Conservation (phyloP, 345 rosid genomes). For the Mangifera indica region DNA sequence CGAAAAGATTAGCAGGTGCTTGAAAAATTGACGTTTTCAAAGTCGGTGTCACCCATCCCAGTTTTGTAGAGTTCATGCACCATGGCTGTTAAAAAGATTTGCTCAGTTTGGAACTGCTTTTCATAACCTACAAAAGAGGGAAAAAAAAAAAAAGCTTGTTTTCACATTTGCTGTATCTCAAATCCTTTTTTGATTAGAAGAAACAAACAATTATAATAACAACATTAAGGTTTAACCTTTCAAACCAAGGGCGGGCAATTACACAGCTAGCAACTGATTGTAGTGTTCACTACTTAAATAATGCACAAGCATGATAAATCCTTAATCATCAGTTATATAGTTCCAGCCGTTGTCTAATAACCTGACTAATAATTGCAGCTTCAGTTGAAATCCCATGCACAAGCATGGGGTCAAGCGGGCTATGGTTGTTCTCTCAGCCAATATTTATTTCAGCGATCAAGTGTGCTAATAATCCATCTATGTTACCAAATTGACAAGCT, state of each 20-base stretch:
- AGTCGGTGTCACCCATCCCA: slow-evolving; percentile 84
- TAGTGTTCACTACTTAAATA: background rate
- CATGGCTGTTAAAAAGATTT: slow-evolving; percentile 93
- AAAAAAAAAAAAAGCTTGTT: background rate
- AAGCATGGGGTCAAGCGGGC: background rate
- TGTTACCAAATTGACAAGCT: background rate
- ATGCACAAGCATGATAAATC: background rate
- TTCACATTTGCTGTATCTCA: background rate
- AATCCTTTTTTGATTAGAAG: background rate
- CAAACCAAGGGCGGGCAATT: background rate
- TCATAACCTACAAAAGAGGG: slow-evolving; percentile 70
- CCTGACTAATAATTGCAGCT: too few species aligned
- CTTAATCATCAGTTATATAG: too few species aligned
- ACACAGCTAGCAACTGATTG: background rate
- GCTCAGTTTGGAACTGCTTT: slow-evolving; percentile 58
- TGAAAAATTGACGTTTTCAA: slow-evolving; percentile 62
- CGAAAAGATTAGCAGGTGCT: background rate
- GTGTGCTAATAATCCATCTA: background rate
- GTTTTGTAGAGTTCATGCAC: slow-evolving; percentile 92
- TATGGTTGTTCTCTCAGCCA: background rate
- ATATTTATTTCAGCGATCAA: background rate
- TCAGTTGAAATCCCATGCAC: too few species aligned
- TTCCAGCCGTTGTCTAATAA: too few species aligned
- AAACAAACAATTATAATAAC: too few species aligned
- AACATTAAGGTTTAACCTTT: background rate